Evolutionary conservation across 257 asterid species (phyloP).

Genomic region (Mitragyna speciosa): DNA sequence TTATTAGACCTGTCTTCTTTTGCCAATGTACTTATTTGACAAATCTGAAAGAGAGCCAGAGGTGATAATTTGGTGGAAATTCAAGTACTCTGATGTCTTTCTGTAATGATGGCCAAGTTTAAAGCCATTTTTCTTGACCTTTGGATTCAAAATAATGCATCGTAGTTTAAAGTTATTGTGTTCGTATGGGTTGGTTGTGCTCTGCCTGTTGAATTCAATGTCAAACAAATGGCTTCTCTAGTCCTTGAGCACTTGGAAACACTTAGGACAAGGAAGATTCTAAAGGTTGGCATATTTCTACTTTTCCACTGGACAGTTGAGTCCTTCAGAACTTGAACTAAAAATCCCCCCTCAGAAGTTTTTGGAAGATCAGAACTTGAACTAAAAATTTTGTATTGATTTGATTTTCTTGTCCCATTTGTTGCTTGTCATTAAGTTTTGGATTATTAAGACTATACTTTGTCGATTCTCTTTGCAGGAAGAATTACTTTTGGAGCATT

Average conservation of each 20-base stretch:
- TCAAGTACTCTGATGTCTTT: neutral
- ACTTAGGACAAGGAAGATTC: neutral
- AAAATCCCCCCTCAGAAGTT: neutral
- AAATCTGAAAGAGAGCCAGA: neutral
- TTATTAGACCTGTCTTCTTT: neutral
- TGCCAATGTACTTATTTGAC: too few relatives aligned
- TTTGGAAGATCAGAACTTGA: neutral
- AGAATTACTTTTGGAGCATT: conserved; percentile 85
- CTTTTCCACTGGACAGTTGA: neutral
- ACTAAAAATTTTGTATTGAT: neutral
- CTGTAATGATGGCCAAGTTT: neutral
- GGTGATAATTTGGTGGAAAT: conserved; percentile 4
- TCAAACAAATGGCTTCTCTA: neutral
- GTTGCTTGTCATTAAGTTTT: neutral
- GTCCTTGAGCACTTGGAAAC: neutral
- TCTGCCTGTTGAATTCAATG: neutral
- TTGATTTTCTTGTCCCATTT: too few relatives aligned
- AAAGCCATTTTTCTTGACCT: neutral
- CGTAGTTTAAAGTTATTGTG: neutral
- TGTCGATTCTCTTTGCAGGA: conserved; percentile 52
- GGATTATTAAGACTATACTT: neutral
- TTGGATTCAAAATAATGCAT: neutral
- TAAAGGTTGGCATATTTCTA: neutral
- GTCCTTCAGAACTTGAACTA: neutral
- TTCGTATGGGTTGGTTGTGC: neutral